Conservation (phyloP, 2,329 filamentous ascomycete genomes). For the Pseudogymnoascus sp. region DNA sequence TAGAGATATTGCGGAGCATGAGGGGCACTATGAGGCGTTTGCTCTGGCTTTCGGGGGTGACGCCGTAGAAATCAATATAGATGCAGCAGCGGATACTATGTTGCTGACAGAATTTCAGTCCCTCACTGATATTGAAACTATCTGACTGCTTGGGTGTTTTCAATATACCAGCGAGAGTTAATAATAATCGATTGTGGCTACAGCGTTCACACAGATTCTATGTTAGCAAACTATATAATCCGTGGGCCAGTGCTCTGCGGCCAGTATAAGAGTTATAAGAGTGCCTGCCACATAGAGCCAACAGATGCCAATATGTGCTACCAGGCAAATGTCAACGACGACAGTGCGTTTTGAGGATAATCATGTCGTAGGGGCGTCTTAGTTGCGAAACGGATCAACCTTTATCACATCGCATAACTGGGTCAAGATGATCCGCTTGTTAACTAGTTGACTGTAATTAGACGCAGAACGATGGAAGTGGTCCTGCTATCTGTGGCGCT, state of each 20-base stretch:
- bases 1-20: not conserved
- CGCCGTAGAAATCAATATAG: not conserved
- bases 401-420: not conserved
- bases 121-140: too few relatives aligned
- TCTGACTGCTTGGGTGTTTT: too few relatives aligned
- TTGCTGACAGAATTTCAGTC: too few relatives aligned
- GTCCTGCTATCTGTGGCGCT: not conserved
- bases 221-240: not conserved
- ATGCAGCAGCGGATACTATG: too few relatives aligned
- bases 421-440: not conserved
- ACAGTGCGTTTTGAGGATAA: not conserved
- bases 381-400: not conserved
- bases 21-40: not conserved
- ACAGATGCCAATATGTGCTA: slow-evolving; percentile 27
- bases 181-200: not conserved
- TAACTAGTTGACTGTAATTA: not conserved
- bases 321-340: slow-evolving; percentile 29
- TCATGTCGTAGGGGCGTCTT: not conserved
- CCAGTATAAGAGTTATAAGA: not conserved
- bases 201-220: not conserved
- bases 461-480: not conserved
- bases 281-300: slow-evolving; percentile 2
- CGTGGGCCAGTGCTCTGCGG: not conserved
- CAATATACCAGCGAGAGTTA: too few relatives aligned
- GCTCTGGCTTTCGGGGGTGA: not conserved